Evolutionary conservation across 208 protist species (phyloP).

Genomic region (Trypanosomatidae sp.): DNA sequence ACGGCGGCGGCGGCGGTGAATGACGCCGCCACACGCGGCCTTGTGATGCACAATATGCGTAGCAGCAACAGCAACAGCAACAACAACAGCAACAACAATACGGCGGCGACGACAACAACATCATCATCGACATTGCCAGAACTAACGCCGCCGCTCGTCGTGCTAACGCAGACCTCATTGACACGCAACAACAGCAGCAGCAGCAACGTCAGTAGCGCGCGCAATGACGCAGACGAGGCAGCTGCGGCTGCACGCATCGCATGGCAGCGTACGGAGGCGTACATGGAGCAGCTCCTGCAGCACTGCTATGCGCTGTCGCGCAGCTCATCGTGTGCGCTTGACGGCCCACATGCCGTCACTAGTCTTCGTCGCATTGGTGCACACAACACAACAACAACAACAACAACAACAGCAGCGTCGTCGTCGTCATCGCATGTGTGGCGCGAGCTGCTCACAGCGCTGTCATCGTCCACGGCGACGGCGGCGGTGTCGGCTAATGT

Average conservation of each 20-base stretch:
- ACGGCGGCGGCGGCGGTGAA: conserved; percentile 10
- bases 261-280: conserved; percentile 22
- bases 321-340: conserved; percentile 42
- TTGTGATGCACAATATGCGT: too few relatives aligned
- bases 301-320: conserved; percentile 26
- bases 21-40: conserved; percentile 13
- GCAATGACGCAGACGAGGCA: not conserved
- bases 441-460: too few relatives aligned
- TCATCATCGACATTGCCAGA: not conserved
- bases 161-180: too few relatives aligned
- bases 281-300: conserved; percentile 26
- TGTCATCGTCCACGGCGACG: too few relatives aligned
- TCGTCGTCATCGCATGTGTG: not conserved
- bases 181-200: not conserved
- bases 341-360: conserved; percentile 40
- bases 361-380: conserved; percentile 29
- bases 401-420: not conserved
- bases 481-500: too few relatives aligned
- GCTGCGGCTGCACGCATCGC: too few relatives aligned
- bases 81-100: not conserved
- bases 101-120: not conserved
- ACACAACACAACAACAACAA: not conserved
- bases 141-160: not conserved
- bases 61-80: conserved; percentile 1
- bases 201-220: not conserved